phyloP scores from a whole-genome alignment of 2,329 filamentous ascomycete species.

The Colletotrichum godetiae region DNA sequence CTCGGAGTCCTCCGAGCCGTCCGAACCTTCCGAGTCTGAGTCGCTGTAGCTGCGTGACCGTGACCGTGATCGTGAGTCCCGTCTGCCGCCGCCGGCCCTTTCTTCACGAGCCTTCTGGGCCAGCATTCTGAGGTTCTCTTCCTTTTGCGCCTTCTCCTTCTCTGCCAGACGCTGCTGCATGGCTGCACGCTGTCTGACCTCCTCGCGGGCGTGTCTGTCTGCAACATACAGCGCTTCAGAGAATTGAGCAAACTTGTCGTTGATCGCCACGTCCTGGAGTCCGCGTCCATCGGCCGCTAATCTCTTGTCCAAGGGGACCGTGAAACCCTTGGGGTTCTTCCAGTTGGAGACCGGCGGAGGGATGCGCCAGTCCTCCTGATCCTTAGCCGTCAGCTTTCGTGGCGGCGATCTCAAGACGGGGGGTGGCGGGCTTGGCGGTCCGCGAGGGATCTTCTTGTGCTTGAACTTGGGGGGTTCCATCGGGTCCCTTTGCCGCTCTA shows the following conservation, averaged over 20 bases:
- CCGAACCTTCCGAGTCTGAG: conserved; percentile 59
- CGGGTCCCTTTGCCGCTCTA: conserved; percentile 91
- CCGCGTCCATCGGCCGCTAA: conserved; percentile 93
- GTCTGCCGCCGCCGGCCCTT: conserved; percentile 65
- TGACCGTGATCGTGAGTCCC: conserved; percentile 53
- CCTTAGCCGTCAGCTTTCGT: conserved; percentile 93
- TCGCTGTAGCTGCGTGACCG: conserved; percentile 64
- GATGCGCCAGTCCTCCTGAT: conserved; percentile 96
- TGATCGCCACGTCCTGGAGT: conserved; percentile 93
- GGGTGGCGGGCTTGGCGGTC: conserved; percentile 90
- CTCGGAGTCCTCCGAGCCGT: conserved; percentile 74
- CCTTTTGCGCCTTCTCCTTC: conserved; percentile 95
- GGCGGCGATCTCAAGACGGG: conserved; percentile 96
- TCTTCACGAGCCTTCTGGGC: conserved; percentile 94
- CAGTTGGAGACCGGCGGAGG: conserved; percentile 92
- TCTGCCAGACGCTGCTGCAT: conserved; percentile 98
- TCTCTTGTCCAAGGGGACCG: conserved; percentile 94
- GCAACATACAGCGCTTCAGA: conserved; percentile 94
- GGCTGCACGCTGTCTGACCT: conserved; percentile 88
- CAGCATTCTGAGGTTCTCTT: conserved; percentile 87
- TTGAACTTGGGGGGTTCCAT: conserved; percentile 99
- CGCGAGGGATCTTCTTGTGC: conserved; percentile 96
- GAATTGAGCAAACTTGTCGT: conserved; percentile 98
- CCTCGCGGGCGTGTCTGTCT: conserved; percentile 93
- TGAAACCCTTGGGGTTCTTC: conserved; percentile 99